Conservation (phyloP, 768 basidiomycete species). For the Austroboletus eburneus region DNA sequence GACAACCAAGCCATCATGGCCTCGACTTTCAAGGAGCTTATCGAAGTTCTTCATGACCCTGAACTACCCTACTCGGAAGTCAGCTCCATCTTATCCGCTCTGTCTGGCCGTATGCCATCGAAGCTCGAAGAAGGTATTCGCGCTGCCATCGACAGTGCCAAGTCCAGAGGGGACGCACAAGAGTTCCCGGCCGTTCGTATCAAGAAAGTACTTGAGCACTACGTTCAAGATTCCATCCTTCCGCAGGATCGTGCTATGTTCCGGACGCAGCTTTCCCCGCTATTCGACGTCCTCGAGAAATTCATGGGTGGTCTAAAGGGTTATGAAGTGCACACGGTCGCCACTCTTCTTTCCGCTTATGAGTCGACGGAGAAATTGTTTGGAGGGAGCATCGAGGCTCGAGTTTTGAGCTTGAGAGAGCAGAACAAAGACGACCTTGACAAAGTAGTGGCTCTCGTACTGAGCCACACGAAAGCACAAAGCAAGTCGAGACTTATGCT, state of each 20-base stretch:
- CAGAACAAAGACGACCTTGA: conserved; percentile 91
- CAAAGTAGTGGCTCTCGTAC: conserved; percentile 76
- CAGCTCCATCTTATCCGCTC: conserved; percentile 74
- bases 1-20: conserved; percentile 94
- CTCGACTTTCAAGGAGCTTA: conserved; percentile 80
- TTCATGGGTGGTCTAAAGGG: conserved; percentile 81
- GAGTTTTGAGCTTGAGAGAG: conserved; percentile 85
- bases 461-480: conserved; percentile 94
- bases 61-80: conserved; percentile 89
- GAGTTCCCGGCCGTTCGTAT: conserved; percentile 92
- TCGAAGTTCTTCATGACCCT: conserved; percentile 74
- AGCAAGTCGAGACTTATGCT: conserved; percentile 88
- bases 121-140: conserved; percentile 89
- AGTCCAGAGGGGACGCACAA: conserved; percentile 61
- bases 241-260: conserved; percentile 80
- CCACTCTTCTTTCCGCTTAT: conserved; percentile 73
- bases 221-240: conserved; percentile 74
- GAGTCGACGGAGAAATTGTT: conserved; percentile 88
- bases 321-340: conserved; percentile 79
- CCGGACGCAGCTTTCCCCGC: conserved; percentile 60
- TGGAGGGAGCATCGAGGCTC: conserved; percentile 89
- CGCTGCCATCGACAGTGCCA: conserved; percentile 69
- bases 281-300: conserved; percentile 74
- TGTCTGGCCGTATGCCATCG: conserved; percentile 89
- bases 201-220: conserved; percentile 83